Base-by-base conservation (phyloP, 371 early-diverging fungal genomes). In the Rhizomucor pusillus region DNA sequence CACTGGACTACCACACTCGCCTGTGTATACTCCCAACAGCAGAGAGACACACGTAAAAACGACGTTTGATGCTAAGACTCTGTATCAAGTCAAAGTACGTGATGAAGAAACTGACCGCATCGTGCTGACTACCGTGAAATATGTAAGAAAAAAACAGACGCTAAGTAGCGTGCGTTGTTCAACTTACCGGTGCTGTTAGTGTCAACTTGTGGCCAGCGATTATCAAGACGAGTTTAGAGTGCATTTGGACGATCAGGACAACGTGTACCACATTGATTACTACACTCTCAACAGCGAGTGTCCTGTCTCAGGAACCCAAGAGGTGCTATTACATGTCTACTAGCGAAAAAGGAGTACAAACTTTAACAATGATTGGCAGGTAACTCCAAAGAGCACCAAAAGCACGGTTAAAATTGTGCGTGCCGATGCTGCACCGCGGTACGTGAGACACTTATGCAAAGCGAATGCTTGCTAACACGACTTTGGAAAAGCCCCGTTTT, bases 261-360 rank as follows among this genome's bases (percentile, higher is more conserved):
- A 52, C 13, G 64, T 64, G 7, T 64, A 64, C 39, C 59, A 64
- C 16, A 52, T 64, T 18, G 64, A 64, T 25, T 64, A 64, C 40
- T 59, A 52, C 33, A 56, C 64, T 7, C 29, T 29, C 3, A 29
- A 29, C 29, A 29, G 29, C 29, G 29, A 3, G 7, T 29, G 29
- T 7, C 29, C 29, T 7, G 3, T 29, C 5, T 29, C 29, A 29
- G 29, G 29, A 5, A 29, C 29, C 29, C 29, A 29, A 7, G 29
- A 29, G 29, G 29, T 29, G 7, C 7, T 29, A 29, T 29, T 5
- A 29, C 29, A 7, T 5, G 7, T 5, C 7, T 29, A 29, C 3
- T 29, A 29, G 7, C 29, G 29, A 7, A 29, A 29, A 29, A 29
- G 7, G 7, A 3, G 29, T 5, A 29, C 5, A 29, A 7, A 29